These are phyloP conservation scores for Solanum sparsipilum DNA, from an alignment of 257 asterid genomes.

Conservation along the genomic window DNA sequence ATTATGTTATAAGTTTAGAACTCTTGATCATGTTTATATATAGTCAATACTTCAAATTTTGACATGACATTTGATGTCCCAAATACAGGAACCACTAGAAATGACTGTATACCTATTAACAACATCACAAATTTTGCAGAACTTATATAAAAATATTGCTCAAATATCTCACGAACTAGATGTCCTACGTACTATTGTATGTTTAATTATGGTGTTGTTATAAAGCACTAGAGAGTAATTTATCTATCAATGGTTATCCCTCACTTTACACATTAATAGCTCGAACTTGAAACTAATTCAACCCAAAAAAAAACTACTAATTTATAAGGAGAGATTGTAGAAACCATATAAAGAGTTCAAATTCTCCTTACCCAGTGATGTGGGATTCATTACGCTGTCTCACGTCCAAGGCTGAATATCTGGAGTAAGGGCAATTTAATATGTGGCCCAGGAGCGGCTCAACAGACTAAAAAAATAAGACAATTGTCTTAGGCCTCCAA, in stretches of 20 bases:
- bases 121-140: not conserved
- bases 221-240: not conserved
- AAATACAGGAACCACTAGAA: not conserved
- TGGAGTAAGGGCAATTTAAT: not conserved
- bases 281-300: too few relatives aligned
- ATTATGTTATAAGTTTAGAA: not conserved
- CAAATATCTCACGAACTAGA: not conserved
- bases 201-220: not conserved
- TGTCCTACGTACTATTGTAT: not conserved
- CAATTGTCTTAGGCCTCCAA: not conserved
- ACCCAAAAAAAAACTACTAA: too few relatives aligned
- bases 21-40: not conserved
- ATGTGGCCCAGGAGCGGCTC: not conserved
- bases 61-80: not conserved
- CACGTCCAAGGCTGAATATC: too few relatives aligned
- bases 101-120: not conserved
- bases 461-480: too few relatives aligned
- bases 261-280: too few relatives aligned
- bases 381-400: not conserved
- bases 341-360: too few relatives aligned
- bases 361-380: not conserved
- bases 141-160: not conserved
- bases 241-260: not conserved
- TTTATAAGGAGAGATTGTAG: not conserved
- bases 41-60: not conserved